These are phyloP conservation scores for Blepharisma japonicum DNA, from an alignment of 73 alveolate genomes.

Conservation along the genomic window DNA sequence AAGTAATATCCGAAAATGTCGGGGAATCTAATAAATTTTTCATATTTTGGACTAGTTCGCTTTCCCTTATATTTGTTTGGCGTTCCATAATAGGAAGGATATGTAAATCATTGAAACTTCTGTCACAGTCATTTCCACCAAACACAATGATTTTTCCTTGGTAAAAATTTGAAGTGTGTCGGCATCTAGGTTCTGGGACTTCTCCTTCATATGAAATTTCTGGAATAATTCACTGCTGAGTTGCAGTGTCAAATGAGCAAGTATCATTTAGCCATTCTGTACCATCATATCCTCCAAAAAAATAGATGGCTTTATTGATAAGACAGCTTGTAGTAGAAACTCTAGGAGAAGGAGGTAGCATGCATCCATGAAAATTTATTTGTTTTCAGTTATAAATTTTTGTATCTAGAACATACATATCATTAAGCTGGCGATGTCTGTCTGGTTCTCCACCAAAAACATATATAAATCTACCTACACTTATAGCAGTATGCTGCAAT, in stretches of 20 bases:
- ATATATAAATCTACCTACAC: conserved; percentile 55
- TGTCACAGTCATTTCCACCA: conserved; percentile 85
- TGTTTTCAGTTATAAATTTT: conserved; percentile 38
- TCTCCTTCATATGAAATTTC: conserved; percentile 43
- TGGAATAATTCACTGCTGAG: conserved; percentile 36
- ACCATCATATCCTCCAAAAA: conserved; percentile 87
- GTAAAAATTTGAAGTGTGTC: conserved; percentile 68
- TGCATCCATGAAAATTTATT: conserved; percentile 25
- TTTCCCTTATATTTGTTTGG: conserved; percentile 53
- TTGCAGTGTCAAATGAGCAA: conserved; percentile 47
- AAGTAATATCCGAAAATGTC: conserved; percentile 60
- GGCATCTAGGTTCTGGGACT: conserved; percentile 71
- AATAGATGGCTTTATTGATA: conserved; percentile 58
- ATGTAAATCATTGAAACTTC: conserved; percentile 60
- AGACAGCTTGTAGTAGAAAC: conserved; percentile 78
- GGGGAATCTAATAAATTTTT: conserved; percentile 37
- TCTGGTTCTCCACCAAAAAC: conserved; percentile 86
- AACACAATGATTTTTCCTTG: conserved; percentile 60
- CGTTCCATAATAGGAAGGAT: conserved; percentile 31
- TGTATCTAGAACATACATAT: conserved; percentile 59
- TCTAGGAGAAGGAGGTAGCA: conserved; percentile 62
- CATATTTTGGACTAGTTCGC: conserved; percentile 49
- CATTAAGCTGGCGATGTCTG: conserved; percentile 64
- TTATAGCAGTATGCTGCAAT: conserved; percentile 66
- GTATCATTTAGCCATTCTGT: conserved; percentile 75